A percentile compares a stretch with the other conserved stretches of the same genome.
Evolutionary conservation across 345 rosid species (phyloP).

Genomic region (Bretschneidera sinensis): DNA sequence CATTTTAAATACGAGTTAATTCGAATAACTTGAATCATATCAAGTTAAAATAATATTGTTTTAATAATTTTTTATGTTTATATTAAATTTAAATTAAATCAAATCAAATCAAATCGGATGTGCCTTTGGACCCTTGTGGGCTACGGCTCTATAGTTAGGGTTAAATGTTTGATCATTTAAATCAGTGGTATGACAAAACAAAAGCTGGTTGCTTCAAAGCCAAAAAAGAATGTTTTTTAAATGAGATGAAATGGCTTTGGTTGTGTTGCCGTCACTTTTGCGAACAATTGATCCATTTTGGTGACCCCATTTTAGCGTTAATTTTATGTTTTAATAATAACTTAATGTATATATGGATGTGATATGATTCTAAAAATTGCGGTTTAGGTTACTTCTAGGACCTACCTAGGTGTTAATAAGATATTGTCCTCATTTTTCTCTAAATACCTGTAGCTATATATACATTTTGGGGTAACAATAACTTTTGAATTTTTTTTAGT

Average conservation of each 20-base stretch:
- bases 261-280: slow-evolving; percentile 40
- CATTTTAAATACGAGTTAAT: too few species aligned
- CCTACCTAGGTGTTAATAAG: too few species aligned
- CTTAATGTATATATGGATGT: slow-evolving; percentile 26
- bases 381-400: slow-evolving; percentile 17
- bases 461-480: too few species aligned
- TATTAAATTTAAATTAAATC: too few species aligned
- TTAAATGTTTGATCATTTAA: not conserved
- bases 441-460: too few species aligned
- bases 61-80: too few species aligned
- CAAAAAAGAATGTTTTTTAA: slow-evolving; percentile 6
- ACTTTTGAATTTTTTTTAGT: too few species aligned
- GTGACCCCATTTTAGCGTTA: slow-evolving; percentile 35
- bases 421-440: too few species aligned
- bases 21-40: too few species aligned
- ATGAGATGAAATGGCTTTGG: slow-evolving; percentile 30
- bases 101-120: too few species aligned
- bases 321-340: slow-evolving; percentile 21
- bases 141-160: slow-evolving; percentile 1
- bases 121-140: slow-evolving; percentile 20
- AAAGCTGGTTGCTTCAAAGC: slow-evolving; percentile 10
- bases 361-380: slow-evolving; percentile 26
- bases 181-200: too few species aligned
- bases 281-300: slow-evolving; percentile 48
- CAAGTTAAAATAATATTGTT: too few species aligned